phyloP scores from a whole-genome alignment of 495 filamentous ascomycete genomes.

The Penicillium waksmanii region DNA sequence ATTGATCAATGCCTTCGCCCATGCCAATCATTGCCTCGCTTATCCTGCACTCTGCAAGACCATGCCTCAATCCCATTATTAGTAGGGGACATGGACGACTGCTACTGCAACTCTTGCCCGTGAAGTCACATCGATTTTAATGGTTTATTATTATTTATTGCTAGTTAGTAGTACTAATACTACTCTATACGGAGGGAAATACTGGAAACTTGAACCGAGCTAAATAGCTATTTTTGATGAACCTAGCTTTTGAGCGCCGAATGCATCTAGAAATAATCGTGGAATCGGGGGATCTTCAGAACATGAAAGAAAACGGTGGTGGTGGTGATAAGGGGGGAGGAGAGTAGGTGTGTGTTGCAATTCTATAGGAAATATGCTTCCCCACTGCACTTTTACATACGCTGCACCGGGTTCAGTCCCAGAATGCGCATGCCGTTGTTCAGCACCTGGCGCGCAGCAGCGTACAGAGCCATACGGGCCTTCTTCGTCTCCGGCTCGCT shows the following conservation, averaged over 20 bases:
- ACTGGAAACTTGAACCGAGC: too few species aligned
- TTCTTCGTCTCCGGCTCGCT: constrained; percentile 71
- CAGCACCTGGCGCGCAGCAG: constrained; percentile 74
- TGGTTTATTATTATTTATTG: too few species aligned
- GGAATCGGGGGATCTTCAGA: neutral
- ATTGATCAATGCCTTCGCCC: neutral
- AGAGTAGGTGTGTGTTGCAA: neutral
- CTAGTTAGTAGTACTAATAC: too few species aligned
- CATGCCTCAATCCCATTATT: neutral
- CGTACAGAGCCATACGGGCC: constrained; percentile 82
- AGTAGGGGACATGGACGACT: neutral
- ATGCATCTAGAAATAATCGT: constrained; percentile 5
- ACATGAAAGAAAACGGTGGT: neutral
- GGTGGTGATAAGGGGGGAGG: neutral
- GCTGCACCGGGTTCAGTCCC: constrained; percentile 75
- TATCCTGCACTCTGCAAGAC: neutral
- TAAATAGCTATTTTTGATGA: neutral
- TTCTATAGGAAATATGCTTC: too few species aligned
- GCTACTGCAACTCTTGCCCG: neutral
- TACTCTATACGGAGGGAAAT: too few species aligned
- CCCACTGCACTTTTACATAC: constrained; percentile 38
- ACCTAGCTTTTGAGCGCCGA: constrained; percentile 4
- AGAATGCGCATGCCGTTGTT: constrained; percentile 84
- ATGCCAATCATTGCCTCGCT: neutral
- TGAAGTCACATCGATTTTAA: neutral